These are phyloP conservation scores for Ceratopteris richardii DNA, from an alignment of 75 land plant species.

Conservation along the genomic window DNA sequence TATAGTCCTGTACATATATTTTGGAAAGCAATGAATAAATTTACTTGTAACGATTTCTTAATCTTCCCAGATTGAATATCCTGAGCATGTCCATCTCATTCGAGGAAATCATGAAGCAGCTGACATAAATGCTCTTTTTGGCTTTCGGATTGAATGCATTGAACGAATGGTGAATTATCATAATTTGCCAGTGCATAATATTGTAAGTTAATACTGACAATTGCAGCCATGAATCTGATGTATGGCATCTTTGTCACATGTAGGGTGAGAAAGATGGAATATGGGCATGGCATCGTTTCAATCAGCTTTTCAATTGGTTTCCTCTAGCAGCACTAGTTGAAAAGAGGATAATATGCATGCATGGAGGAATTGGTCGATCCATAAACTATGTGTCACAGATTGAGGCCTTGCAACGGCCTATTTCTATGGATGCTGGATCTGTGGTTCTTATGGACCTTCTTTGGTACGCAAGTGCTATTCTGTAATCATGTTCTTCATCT, in stretches of 20 bases:
- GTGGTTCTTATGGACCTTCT: slow-evolving; percentile 76
- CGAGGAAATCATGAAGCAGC: slow-evolving; percentile 93
- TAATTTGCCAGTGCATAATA: background rate
- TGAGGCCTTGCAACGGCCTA: slow-evolving; percentile 82
- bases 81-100: slow-evolving; percentile 76
- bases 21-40: background rate
- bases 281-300: slow-evolving; percentile 91
- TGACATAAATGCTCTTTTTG: slow-evolving; percentile 92
- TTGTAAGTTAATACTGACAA: background rate
- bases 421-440: slow-evolving; percentile 90
- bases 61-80: slow-evolving; percentile 73
- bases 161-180: slow-evolving; percentile 86
- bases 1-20: background rate
- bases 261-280: slow-evolving; percentile 86
- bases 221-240: background rate
- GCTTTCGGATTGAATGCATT: slow-evolving; percentile 86
- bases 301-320: slow-evolving; percentile 76
- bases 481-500: background rate
- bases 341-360: slow-evolving; percentile 86
- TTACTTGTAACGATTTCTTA: background rate
- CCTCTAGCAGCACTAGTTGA: slow-evolving; percentile 84
- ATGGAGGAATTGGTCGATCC: slow-evolving; percentile 92
- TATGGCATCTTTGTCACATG: background rate
- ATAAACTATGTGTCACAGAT: slow-evolving; percentile 76
- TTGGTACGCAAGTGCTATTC: slow-evolving; percentile 39